phyloP scores from a whole-genome alignment of 2,329 filamentous ascomycete genomes.

The Exophiala bonariae region DNA sequence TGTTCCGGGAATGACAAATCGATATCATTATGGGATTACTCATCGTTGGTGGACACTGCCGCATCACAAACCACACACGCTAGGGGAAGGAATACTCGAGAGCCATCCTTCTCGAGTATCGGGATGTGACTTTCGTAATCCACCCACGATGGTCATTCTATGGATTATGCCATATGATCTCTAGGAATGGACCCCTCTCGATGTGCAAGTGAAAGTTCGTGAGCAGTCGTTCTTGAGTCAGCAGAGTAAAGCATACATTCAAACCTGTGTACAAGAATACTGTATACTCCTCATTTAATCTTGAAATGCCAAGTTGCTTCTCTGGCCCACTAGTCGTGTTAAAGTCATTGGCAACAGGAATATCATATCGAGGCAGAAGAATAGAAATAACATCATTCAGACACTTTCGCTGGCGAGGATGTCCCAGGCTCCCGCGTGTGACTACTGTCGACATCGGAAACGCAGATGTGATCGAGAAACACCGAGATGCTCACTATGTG shows the following conservation, averaged over 20 bases:
- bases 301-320: too few relatives aligned
- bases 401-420: too few relatives aligned
- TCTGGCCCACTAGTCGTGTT: too few relatives aligned
- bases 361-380: too few relatives aligned
- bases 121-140: background rate
- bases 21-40: too few relatives aligned
- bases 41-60: too few relatives aligned
- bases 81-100: background rate
- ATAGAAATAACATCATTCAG: too few relatives aligned
- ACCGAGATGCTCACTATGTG: conserved; percentile 1
- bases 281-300: too few relatives aligned
- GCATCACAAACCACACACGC: background rate
- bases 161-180: background rate
- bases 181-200: background rate
- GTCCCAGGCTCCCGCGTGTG: background rate
- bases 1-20: too few relatives aligned
- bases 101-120: background rate
- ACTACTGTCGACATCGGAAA: background rate
- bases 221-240: background rate
- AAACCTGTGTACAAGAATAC: background rate
- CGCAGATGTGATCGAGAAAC: background rate
- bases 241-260: background rate
- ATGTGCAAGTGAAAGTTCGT: background rate
- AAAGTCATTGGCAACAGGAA: too few relatives aligned
- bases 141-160: too few relatives aligned